phyloP scores from a whole-genome alignment of 169 alveolate genomes.

The Fabrea salina region DNA sequence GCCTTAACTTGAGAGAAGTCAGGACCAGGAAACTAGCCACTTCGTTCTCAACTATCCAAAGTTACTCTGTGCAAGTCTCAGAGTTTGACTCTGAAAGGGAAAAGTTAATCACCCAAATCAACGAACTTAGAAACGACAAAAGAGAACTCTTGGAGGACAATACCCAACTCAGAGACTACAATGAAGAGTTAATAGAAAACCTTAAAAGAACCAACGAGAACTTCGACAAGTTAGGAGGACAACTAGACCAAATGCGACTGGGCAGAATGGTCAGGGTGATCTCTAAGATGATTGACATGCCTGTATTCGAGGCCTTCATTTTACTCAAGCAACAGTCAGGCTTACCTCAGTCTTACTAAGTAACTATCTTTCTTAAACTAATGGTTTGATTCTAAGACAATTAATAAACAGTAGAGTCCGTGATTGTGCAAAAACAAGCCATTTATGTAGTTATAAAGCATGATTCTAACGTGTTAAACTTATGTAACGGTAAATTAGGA shows the following conservation, averaged over 20 bases:
- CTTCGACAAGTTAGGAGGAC: constrained; percentile 2
- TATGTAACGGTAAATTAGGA: no score
- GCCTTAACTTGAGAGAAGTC: neutral
- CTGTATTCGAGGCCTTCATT: constrained; percentile 15
- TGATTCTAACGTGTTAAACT: neutral
- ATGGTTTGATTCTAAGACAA: neutral
- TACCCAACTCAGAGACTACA: constrained; percentile 14
- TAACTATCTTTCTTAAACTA: neutral
- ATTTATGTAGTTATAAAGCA: neutral
- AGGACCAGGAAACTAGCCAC: neutral
- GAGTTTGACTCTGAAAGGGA: constrained; percentile 14
- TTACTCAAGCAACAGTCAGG: constrained; percentile 21
- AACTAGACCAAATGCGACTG: constrained; percentile 27
- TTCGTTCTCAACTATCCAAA: neutral
- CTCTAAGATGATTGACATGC: constrained; percentile 33
- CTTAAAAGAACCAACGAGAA: constrained; percentile 11
- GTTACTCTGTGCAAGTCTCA: neutral
- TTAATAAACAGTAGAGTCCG: neutral
- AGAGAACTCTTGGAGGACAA: constrained; percentile 7
- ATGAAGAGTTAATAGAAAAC: constrained; percentile 27
- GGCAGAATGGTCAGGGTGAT: constrained; percentile 31
- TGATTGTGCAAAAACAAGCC: neutral
- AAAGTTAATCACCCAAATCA: neutral
- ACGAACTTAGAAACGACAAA: constrained; percentile 23
- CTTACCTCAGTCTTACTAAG: neutral